phyloP scores from a whole-genome alignment of 2,329 filamentous ascomycete species.

The Amphichorda felina region DNA sequence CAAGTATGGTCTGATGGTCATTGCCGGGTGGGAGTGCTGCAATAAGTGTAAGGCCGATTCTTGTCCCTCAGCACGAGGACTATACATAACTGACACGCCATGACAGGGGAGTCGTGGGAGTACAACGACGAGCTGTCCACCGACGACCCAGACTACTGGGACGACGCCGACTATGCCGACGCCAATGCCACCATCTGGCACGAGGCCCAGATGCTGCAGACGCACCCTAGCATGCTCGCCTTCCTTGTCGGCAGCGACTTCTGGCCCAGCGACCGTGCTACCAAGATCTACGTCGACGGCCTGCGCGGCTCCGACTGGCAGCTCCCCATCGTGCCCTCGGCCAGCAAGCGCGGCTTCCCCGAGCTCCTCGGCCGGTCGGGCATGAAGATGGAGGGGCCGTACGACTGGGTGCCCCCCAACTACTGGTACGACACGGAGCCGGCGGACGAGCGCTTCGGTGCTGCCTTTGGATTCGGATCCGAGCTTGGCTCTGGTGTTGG shows the following conservation, averaged over 20 bases:
- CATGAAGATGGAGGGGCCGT: slow-evolving; percentile 56
- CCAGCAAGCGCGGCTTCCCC: slow-evolving; percentile 41
- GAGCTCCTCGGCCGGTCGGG: slow-evolving; percentile 39
- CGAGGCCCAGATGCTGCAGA: slow-evolving; percentile 47
- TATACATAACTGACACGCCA: neutral
- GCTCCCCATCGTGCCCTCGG: slow-evolving; percentile 44
- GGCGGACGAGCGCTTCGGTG: slow-evolving; percentile 29
- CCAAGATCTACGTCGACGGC: slow-evolving; percentile 37
- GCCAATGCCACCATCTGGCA: slow-evolving; percentile 45
- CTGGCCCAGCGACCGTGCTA: slow-evolving; percentile 48
- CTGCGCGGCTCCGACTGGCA: slow-evolving; percentile 41
- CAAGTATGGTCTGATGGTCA: slow-evolving; percentile 45
- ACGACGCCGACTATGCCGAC: slow-evolving; percentile 38
- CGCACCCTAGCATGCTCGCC: slow-evolving; percentile 44
- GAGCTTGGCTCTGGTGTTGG: slow-evolving; percentile 51
- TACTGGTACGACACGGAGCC: slow-evolving; percentile 45
- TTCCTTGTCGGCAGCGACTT: slow-evolving; percentile 52
- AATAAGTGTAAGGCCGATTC: slow-evolving; percentile 39
- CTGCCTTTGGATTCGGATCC: slow-evolving; percentile 51
- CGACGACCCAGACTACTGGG: slow-evolving; percentile 28
- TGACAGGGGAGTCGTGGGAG: slow-evolving; percentile 41
- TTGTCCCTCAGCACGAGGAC: too few relatives aligned
- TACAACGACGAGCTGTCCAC: slow-evolving; percentile 42
- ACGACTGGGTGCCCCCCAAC: slow-evolving; percentile 54
- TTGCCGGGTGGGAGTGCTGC: slow-evolving; percentile 56